Evolutionary conservation across 345 rosid genomes (phyloP), one percentile per base, ranked within the genome.

Genomic region (Leavenworthia alabamica): DNA sequence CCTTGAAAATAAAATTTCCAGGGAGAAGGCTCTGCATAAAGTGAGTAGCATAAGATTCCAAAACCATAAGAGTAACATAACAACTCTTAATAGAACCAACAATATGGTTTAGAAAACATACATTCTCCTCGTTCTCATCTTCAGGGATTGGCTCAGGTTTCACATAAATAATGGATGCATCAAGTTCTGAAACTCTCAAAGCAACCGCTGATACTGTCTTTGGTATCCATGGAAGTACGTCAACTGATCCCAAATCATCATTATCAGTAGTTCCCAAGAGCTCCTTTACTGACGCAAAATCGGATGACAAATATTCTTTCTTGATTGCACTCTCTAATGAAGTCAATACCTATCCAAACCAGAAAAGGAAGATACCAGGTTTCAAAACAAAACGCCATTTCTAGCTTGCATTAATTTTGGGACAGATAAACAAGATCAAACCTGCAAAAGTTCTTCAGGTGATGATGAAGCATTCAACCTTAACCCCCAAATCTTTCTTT

Each of bases 181-280:
- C 97, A 26, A 94, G 79, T 65, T 90, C 97, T 33, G 80, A 75
- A 73, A 94, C 90, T 78, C 99, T 84, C 68, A 88, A 56, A 71
- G 90, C 92, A 50, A 82, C 85, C 28, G 97, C 99, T 43, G 93
- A 77, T 54, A 80, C 71, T 28, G 96, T 84, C 77, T 72, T 80
- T n/a, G 99, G 99, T 68, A 90, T 78, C 99, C 99, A 94, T n/a
- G 99, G 95, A 49, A 94, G 87, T 24, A 88, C 79, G 41, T 78
- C 60, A 67, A 86, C 81, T 11, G 78, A 80, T 31, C 40, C 76
- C 16, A 33, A 42, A 68, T 74, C 74, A 57, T 64, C 50, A 50
- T 36, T 61, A 57, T 69, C 78, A 60, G 56, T 28, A 54, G 67
- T 56, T 66, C 83, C 80, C 75, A 88, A 56, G 44, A 86, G 75